Percentiles rank a stretch among this genome's conserved stretches.
Conservation (phyloP, 306 rosid species). For the Quercus ilex region DNA sequence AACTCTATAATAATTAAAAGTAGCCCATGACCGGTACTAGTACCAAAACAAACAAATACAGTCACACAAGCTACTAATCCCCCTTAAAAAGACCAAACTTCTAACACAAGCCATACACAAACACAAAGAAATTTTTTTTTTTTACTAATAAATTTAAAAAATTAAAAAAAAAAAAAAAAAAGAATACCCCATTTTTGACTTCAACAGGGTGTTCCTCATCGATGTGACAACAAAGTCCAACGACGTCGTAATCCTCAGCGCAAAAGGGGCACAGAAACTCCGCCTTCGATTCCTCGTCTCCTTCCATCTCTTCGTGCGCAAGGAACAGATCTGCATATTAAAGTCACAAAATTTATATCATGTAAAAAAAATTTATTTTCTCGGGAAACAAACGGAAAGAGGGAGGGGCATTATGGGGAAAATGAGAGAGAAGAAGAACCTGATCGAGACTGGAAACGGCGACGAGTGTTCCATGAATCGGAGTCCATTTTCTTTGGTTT, state of each 20-base stretch:
- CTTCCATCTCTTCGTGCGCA: constrained; percentile 46
- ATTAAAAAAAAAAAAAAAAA: not conserved
- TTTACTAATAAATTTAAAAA: not conserved
- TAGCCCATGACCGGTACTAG: too few species aligned
- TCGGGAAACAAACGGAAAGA: not conserved
- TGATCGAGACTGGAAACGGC: constrained; percentile 63
- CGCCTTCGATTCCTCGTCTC: constrained; percentile 53
- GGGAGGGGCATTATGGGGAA: not conserved
- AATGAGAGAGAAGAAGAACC: constrained; percentile 25
- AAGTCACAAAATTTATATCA: not conserved
- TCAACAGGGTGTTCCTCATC: constrained; percentile 73
- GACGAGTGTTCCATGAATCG: constrained; percentile 60
- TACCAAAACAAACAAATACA: too few species aligned
- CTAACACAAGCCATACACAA: too few species aligned
- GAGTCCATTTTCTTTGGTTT: constrained; percentile 46
- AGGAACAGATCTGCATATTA: constrained; percentile 51
- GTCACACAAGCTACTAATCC: too few species aligned
- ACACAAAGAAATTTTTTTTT: too few species aligned
- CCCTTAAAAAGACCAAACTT: too few species aligned
- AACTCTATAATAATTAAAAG: too few species aligned
- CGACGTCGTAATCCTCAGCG: constrained; percentile 69
- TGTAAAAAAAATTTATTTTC: not conserved
- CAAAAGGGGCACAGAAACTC: constrained; percentile 80
- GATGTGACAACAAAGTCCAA: constrained; percentile 86
- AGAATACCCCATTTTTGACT: constrained; percentile 63